A percentile compares a stretch with the other conserved stretches of the same genome.
Conservation (phyloP, 805 yeast genomes). For the Candida xiaguanensis region DNA sequence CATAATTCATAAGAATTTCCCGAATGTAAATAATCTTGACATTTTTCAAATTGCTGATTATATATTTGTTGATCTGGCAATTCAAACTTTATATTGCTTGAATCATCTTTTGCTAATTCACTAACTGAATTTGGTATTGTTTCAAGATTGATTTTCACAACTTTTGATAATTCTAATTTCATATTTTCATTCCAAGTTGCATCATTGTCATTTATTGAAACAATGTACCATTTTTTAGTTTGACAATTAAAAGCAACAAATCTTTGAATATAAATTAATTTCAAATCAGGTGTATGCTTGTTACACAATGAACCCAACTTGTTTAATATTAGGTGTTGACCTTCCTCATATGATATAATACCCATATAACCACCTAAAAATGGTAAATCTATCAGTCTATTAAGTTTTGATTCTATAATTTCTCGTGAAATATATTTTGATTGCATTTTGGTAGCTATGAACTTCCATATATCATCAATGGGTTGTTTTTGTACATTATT, state of each 20-base stretch:
- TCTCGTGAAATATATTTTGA: slow-evolving; percentile 27
- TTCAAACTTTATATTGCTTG: slow-evolving; percentile 29
- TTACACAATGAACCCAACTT: slow-evolving; percentile 32
- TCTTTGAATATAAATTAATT: slow-evolving; percentile 67
- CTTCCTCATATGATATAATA: slow-evolving; percentile 83
- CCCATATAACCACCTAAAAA: slow-evolving; percentile 94
- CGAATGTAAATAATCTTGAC: slow-evolving; percentile 62
- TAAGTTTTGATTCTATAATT: slow-evolving; percentile 15
- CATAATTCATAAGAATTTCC: slow-evolving; percentile 97
- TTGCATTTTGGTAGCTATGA: slow-evolving; percentile 47
- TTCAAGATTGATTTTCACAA: slow-evolving; percentile 14
- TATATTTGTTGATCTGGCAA: slow-evolving; percentile 57
- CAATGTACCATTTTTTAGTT: slow-evolving; percentile 43
- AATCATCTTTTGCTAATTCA: slow-evolving; percentile 21
- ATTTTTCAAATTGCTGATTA: slow-evolving; percentile 48
- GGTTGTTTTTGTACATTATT: slow-evolving; percentile 19
- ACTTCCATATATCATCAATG: slow-evolving; percentile 44
- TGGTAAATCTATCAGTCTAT: slow-evolving; percentile 43
- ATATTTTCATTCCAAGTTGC: slow-evolving; percentile 30
- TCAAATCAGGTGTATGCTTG: slow-evolving; percentile 62
- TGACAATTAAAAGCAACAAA: slow-evolving; percentile 53
- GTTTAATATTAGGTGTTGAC: slow-evolving; percentile 42
- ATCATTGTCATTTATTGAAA: slow-evolving; percentile 45
- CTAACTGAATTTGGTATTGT: slow-evolving; percentile 18
- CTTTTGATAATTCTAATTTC: slow-evolving; percentile 5